These are phyloP conservation scores for Stenocarpella maydis DNA, from an alignment of 2,329 filamentous ascomycete genomes.

Conservation along the genomic window DNA sequence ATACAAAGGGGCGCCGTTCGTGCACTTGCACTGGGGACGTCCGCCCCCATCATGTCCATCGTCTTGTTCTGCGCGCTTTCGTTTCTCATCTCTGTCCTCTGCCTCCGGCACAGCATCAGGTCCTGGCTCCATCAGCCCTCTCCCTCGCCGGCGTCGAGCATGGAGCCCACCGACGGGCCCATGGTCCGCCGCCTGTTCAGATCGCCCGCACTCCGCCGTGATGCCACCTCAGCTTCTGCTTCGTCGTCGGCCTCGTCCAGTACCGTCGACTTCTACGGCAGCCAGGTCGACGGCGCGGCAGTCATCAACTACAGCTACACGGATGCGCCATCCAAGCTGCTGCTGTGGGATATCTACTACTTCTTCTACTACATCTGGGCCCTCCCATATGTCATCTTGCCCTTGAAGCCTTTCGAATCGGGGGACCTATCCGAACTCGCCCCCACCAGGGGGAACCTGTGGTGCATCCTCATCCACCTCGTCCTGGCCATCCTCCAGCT, in stretches of 20 bases:
- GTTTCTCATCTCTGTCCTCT: background rate
- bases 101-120: background rate
- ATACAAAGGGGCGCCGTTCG: constrained; percentile 3
- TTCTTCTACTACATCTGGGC: constrained; percentile 64
- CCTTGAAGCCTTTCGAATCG: constrained; percentile 60
- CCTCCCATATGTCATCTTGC: constrained; percentile 68
- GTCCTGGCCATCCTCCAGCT: constrained; percentile 68
- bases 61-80: constrained; percentile 6
- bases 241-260: background rate
- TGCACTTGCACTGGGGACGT: background rate
- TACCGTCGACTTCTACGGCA: constrained; percentile 58
- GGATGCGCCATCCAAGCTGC: constrained; percentile 59
- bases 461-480: constrained; percentile 64
- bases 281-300: constrained; percentile 64
- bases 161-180: constrained; percentile 13
- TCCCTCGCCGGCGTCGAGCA: constrained; percentile 6
- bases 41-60: background rate
- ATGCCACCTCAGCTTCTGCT: background rate
- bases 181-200: constrained; percentile 2
- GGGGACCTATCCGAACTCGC: constrained; percentile 71
- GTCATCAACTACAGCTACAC: constrained; percentile 70
- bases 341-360: constrained; percentile 62
- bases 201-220: constrained; percentile 12
- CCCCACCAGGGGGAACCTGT: constrained; percentile 63
- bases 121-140: background rate